Conservation (phyloP, 352 stramenopile species). For the Pythium volutum region DNA sequence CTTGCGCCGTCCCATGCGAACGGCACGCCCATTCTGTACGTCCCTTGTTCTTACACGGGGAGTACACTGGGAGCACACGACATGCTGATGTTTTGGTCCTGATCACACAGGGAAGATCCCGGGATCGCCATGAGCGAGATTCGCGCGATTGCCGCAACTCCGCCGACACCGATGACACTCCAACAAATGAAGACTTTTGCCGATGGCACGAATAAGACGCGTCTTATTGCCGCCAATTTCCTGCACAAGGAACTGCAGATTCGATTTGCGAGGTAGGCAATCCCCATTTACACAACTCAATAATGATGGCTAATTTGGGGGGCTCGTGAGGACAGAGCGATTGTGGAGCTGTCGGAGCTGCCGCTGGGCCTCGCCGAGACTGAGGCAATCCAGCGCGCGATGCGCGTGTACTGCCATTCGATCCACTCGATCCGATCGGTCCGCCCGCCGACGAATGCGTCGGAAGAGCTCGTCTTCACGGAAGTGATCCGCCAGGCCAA, state of each 20-base stretch:
- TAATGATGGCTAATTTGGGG: slow-evolving; percentile 4
- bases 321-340: slow-evolving; percentile 30
- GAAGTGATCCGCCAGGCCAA: slow-evolving; percentile 54
- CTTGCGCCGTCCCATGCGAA: slow-evolving; percentile 22
- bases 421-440: slow-evolving; percentile 44
- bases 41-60: background rate
- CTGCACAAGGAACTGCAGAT: slow-evolving; percentile 79
- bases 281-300: background rate
- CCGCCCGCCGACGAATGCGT: slow-evolving; percentile 35
- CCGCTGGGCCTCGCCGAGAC: slow-evolving; percentile 65
- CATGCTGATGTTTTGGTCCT: no score
- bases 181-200: slow-evolving; percentile 81
- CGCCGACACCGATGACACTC: slow-evolving; percentile 69
- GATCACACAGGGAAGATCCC: slow-evolving; percentile 6
- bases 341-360: slow-evolving; percentile 74
- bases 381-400: slow-evolving; percentile 52
- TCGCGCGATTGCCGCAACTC: slow-evolving; percentile 42
- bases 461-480: slow-evolving; percentile 66
- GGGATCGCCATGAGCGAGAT: slow-evolving; percentile 66
- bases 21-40: slow-evolving; percentile 25
- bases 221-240: slow-evolving; percentile 62
- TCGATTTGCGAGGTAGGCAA: slow-evolving; percentile 55
- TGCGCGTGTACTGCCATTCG: slow-evolving; percentile 60
- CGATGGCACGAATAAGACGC: slow-evolving; percentile 54
- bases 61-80: no score